These are phyloP conservation scores for Fusarium palustre DNA, from an alignment of 2,329 filamentous ascomycete species.

Conservation along the genomic window DNA sequence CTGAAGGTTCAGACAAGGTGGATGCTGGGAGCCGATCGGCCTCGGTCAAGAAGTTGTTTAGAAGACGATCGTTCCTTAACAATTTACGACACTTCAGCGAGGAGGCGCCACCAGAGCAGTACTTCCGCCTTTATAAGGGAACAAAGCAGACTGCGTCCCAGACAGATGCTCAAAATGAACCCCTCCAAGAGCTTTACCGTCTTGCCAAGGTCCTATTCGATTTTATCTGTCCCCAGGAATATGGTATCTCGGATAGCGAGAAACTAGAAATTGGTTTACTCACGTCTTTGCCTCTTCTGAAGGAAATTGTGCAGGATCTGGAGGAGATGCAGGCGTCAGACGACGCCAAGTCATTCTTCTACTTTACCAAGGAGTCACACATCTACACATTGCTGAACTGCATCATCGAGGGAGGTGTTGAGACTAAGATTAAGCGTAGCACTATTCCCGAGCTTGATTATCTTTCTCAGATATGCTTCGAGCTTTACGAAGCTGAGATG, in stretches of 20 bases:
- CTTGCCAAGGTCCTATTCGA: constrained; percentile 96
- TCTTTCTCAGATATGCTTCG: constrained; percentile 96
- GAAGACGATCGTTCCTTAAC: constrained; percentile 70
- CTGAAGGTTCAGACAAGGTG: constrained; percentile 55
- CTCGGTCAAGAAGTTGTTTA: constrained; percentile 64
- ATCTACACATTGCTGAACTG: constrained; percentile 99
- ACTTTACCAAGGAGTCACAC: constrained; percentile 99
- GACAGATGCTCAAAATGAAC: constrained; percentile 85
- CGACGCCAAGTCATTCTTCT: constrained; percentile 95
- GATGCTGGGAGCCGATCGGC: constrained; percentile 54
- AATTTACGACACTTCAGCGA: constrained; percentile 62
- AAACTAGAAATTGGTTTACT: constrained; percentile 98
- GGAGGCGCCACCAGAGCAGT: constrained; percentile 73
- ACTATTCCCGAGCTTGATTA: constrained; percentile 98
- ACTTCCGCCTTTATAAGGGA: constrained; percentile 91
- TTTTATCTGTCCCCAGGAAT: constrained; percentile 98
- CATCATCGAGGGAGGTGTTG: constrained; percentile 95
- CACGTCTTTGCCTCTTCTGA: constrained; percentile 91
- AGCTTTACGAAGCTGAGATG: constrained; percentile 95
- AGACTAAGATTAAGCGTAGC: constrained; percentile 95
- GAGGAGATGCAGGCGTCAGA: constrained; percentile 97
- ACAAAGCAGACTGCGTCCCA: constrained; percentile 76
- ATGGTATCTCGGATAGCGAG: constrained; percentile 93
- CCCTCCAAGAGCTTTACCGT: constrained; percentile 91
- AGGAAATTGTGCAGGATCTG: constrained; percentile 95